A percentile compares a stretch with the other conserved stretches of the same genome.
These are phyloP conservation scores for Pestalotiopsis sp. DNA, from an alignment of 2,329 filamentous ascomycete genomes.

Conservation along the genomic window DNA sequence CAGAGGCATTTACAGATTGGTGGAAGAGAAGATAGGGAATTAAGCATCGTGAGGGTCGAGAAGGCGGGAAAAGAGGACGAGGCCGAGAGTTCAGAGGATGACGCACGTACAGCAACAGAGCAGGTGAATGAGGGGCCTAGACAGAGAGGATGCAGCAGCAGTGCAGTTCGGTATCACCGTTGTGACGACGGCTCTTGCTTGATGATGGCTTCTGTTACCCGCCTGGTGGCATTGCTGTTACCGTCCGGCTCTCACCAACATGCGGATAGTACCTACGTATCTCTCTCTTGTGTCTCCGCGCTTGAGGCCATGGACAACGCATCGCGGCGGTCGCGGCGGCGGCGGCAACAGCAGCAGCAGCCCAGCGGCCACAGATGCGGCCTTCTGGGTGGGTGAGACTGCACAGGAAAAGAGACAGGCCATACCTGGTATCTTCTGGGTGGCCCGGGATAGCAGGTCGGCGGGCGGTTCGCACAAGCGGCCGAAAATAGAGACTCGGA, in stretches of 20 bases:
- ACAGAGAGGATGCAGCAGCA: slow-evolving; percentile 5
- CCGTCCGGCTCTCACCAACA: too few species aligned
- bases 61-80: slow-evolving; percentile 6
- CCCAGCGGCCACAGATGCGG: background rate
- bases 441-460: slow-evolving; percentile 11
- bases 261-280: too few species aligned
- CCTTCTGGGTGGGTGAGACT: slow-evolving; percentile 12
- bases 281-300: too few species aligned
- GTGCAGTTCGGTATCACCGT: slow-evolving; percentile 18
- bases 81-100: background rate
- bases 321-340: background rate
- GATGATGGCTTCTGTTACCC: slow-evolving; percentile 11
- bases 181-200: slow-evolving; percentile 23
- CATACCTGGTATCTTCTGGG: slow-evolving; percentile 22
- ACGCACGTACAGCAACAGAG: background rate
- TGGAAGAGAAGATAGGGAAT: too few species aligned
- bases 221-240: background rate
- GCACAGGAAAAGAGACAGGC: slow-evolving; percentile 11
- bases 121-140: background rate
- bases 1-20: background rate
- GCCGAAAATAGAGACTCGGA: slow-evolving; percentile 18
- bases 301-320: too few species aligned
- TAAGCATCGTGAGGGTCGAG: background rate
- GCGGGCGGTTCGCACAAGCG: slow-evolving; percentile 31
- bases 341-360: background rate